Evolutionary conservation across 768 basidiomycete species (phyloP).

Genomic region (Lentinula guzmanii): DNA sequence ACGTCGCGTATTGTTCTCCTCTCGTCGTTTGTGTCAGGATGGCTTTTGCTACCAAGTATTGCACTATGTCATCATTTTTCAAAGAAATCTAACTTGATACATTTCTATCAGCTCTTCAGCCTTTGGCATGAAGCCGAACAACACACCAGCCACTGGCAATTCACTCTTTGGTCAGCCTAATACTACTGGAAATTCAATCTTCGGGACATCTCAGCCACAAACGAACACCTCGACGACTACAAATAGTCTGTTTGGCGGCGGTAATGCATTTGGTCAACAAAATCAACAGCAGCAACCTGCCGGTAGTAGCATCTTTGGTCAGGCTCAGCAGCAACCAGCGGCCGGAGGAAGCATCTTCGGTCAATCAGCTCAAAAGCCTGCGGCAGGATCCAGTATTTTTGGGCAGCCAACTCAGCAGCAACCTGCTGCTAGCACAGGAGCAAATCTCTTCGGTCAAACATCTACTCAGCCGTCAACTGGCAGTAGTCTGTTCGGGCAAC

Average conservation of each 20-base stretch:
- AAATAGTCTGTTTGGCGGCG: conserved; percentile 5
- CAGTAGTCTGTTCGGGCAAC: conserved; percentile 7
- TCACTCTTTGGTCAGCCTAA: conserved; percentile 24
- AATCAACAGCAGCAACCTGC: conserved; percentile 17
- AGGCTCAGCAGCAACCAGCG: conserved; percentile 14
- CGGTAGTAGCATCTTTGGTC: conserved; percentile 10
- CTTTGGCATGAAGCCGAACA: conserved; percentile 33
- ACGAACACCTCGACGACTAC: not conserved
- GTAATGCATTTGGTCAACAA: conserved; percentile 20
- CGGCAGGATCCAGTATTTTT: conserved; percentile 13
- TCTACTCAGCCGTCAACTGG: conserved; percentile 12
- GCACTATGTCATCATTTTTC: not conserved
- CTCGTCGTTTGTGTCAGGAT: not conserved
- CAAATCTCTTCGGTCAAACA: conserved; percentile 16
- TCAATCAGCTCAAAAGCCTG: conserved; percentile 11
- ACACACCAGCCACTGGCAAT: conserved; percentile 12
- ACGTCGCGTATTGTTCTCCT: no score
- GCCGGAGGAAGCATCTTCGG: conserved; percentile 19
- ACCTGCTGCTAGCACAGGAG: conserved; percentile 12
- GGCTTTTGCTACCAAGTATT: conserved; percentile 13
- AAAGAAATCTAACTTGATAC: not conserved
- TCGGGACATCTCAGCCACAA: conserved; percentile 29
- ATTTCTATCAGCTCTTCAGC: conserved; percentile 18
- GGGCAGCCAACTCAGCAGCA: conserved; percentile 15
- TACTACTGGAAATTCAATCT: conserved; percentile 25